Conservation (phyloP, 441 rosid species). For the Dalechampia spathulata region DNA sequence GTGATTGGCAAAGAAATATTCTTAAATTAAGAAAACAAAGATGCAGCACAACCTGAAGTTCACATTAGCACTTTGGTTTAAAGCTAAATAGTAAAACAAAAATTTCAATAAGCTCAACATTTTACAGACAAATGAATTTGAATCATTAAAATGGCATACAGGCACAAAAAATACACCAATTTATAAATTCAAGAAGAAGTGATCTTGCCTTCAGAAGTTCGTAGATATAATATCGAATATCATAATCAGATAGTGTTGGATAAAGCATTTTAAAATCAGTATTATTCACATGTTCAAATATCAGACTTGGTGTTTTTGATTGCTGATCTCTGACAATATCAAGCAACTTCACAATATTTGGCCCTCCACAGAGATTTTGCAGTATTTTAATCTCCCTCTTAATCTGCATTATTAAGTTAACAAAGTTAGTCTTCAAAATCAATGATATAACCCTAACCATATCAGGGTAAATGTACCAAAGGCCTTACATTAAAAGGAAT, state of each 20-base stretch:
- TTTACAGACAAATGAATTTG: not conserved
- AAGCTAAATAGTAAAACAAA: too few species aligned
- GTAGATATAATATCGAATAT: slow-evolving; percentile 80
- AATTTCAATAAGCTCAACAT: not conserved
- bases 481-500: too few species aligned
- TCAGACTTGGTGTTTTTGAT: slow-evolving; percentile 93
- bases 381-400: slow-evolving; percentile 96
- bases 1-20: too few species aligned
- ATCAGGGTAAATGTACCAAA: too few species aligned
- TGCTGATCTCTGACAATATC: slow-evolving; percentile 99
- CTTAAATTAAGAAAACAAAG: too few species aligned
- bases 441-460: too few species aligned
- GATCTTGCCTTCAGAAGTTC: slow-evolving; percentile 80
- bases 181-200: slow-evolving; percentile 1
- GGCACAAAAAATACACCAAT: not conserved
- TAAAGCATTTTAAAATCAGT: slow-evolving; percentile 95
- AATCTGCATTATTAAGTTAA: slow-evolving; percentile 44
- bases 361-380: slow-evolving; percentile 98
- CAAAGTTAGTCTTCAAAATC: slow-evolving; percentile 8
- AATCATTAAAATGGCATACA: too few species aligned
- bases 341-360: slow-evolving; percentile 84
- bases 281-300: slow-evolving; percentile 91
- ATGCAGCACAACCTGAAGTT: too few species aligned
- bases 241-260: slow-evolving; percentile 83
- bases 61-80: too few species aligned